Evolutionary conservation across 2,329 filamentous ascomycete genomes (phyloP).

Genomic region (Waltergamsia citrina): DNA sequence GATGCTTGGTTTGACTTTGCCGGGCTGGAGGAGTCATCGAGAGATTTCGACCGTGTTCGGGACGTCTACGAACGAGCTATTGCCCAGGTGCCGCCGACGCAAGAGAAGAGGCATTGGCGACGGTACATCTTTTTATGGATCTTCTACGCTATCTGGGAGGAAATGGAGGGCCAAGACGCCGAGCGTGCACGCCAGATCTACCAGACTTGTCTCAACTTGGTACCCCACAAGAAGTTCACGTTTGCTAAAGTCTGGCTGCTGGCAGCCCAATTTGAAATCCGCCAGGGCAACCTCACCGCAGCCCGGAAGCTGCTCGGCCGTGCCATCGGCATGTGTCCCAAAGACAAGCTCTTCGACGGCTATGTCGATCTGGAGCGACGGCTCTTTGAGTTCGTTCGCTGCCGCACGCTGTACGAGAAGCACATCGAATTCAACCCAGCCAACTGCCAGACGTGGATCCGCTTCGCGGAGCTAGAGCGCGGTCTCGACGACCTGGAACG

Average conservation of each 20-base stretch:
- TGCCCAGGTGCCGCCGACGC: slow-evolving; percentile 86
- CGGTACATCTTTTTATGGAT: slow-evolving; percentile 97
- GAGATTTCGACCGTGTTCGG: slow-evolving; percentile 72
- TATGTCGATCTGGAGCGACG: slow-evolving; percentile 91
- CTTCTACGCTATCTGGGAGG: slow-evolving; percentile 94
- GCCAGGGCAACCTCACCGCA: slow-evolving; percentile 69
- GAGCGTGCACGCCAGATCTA: slow-evolving; percentile 84
- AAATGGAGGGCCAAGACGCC: slow-evolving; percentile 71
- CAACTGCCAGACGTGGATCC: slow-evolving; percentile 92
- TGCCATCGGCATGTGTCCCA: slow-evolving; percentile 89
- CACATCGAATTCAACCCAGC: slow-evolving; percentile 85
- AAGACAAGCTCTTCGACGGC: slow-evolving; percentile 88
- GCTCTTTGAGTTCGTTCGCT: slow-evolving; percentile 87
- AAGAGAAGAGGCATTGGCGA: slow-evolving; percentile 95
- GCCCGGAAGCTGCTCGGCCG: slow-evolving; percentile 85
- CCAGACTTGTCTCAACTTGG: slow-evolving; percentile 72
- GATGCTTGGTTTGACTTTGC: slow-evolving; percentile 97
- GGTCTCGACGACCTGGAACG: slow-evolving; percentile 85
- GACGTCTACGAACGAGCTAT: slow-evolving; percentile 95
- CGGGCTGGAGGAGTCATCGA: slow-evolving; percentile 76
- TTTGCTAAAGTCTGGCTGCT: slow-evolving; percentile 95
- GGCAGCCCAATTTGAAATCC: slow-evolving; percentile 87
- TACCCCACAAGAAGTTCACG: slow-evolving; percentile 95
- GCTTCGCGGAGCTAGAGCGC: slow-evolving; percentile 87
- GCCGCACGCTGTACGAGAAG: slow-evolving; percentile 86